Conservation (phyloP, 176 grass and related monocot species). For the Bonia amplexicaulis region DNA sequence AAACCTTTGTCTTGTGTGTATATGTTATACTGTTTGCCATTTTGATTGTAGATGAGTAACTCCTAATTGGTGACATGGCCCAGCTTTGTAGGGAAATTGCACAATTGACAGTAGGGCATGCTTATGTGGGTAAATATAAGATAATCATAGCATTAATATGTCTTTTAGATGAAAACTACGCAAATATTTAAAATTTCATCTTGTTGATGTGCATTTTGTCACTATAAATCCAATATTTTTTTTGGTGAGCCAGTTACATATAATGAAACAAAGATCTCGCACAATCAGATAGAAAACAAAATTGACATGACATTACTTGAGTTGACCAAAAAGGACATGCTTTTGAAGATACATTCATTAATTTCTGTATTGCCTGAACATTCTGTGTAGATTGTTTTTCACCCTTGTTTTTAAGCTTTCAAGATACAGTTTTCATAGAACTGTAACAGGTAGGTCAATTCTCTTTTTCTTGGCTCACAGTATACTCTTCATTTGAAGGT, state of each 20-base stretch:
- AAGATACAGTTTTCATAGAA: not conserved
- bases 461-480: constrained; percentile 3
- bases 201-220: not conserved
- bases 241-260: not conserved
- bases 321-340: not conserved
- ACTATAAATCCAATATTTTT: not conserved
- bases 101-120: not conserved
- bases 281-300: not conserved
- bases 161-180: not conserved
- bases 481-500: not conserved
- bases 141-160: not conserved
- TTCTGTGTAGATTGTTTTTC: not conserved
- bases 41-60: not conserved
- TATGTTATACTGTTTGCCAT: not conserved
- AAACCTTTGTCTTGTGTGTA: not conserved
- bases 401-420: not conserved
- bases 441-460: not conserved
- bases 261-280: not conserved
- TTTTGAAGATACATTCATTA: not conserved
- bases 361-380: not conserved
- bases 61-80: not conserved
- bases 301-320: constrained; percentile 3
- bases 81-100: not conserved
- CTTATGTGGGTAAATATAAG: not conserved
- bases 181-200: not conserved